These are phyloP conservation scores for Aspergillus egyptiacus DNA, from an alignment of 495 filamentous ascomycete species.

Conservation along the genomic window DNA sequence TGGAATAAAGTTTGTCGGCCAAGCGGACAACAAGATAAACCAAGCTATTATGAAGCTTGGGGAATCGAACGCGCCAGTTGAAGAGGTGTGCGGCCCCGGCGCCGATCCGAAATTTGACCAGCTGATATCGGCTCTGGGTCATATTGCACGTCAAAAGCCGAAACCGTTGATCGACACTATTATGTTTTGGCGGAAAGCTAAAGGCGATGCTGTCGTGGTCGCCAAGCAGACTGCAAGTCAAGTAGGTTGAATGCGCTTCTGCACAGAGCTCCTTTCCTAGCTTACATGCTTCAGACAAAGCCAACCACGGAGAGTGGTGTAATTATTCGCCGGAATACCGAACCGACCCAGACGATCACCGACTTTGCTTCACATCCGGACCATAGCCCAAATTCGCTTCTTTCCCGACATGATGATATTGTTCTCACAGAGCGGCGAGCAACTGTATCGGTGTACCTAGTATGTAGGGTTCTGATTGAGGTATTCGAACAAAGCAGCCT, in stretches of 20 bases:
- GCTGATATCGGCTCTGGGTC: conserved; percentile 84
- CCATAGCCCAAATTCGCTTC: conserved; percentile 28
- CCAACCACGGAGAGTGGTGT: conserved; percentile 30
- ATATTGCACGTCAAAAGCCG: conserved; percentile 88
- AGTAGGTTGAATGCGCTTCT: conserved; percentile 29
- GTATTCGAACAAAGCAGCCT: conserved; percentile 86
- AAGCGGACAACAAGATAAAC: conserved; percentile 90
- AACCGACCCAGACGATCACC: conserved; percentile 36
- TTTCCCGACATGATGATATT: conserved; percentile 60
- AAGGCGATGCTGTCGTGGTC: conserved; percentile 74
- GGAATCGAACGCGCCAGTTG: conserved; percentile 73
- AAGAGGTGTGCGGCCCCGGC: conserved; percentile 82
- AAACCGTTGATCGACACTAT: conserved; percentile 94
- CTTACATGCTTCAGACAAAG: conserved; percentile 26
- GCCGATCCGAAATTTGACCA: conserved; percentile 91
- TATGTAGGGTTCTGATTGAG: conserved; percentile 89
- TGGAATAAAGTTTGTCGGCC: conserved; percentile 53
- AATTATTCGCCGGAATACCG: conserved; percentile 50
- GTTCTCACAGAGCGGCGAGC: conserved; percentile 78
- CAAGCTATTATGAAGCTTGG: conserved; percentile 69
- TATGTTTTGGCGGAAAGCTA: conserved; percentile 94
- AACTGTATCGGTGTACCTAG: conserved; percentile 86
- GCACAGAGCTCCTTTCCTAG: not conserved
- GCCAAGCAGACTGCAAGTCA: conserved; percentile 59
- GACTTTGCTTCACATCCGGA: conserved; percentile 28